Evolutionary conservation across 2,329 filamentous ascomycete genomes (phyloP).

Genomic region (Neoscytalidium dimidiatum): DNA sequence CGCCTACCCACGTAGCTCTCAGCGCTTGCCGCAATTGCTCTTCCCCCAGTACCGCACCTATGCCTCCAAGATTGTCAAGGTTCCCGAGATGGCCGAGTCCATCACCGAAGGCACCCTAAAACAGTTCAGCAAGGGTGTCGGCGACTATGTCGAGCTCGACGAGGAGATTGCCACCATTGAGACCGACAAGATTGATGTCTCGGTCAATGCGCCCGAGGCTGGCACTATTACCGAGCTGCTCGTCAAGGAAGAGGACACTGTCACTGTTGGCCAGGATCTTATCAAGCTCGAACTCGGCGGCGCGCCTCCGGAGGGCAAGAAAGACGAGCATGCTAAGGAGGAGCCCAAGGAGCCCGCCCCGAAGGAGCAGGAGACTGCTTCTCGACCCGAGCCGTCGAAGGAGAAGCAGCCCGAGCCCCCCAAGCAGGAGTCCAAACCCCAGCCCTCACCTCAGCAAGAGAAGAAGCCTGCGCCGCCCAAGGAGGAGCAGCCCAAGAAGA

Average conservation of each 20-base stretch:
- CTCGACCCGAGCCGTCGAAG: slow-evolving; percentile 40
- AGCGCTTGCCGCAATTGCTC: slow-evolving; percentile 29
- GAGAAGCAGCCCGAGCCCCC: slow-evolving; percentile 36
- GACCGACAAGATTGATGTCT: slow-evolving; percentile 99
- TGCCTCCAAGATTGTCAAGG: slow-evolving; percentile 82
- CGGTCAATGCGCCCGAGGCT: slow-evolving; percentile 89
- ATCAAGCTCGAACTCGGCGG: slow-evolving; percentile 76
- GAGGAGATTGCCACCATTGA: slow-evolving; percentile 99
- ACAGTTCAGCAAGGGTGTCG: slow-evolving; percentile 90
- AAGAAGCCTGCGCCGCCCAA: slow-evolving; percentile 37
- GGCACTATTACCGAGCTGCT: slow-evolving; percentile 91
- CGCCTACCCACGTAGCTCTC: slow-evolving; percentile 28
- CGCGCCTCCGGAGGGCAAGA: slow-evolving; percentile 52
- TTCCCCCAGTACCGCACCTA: slow-evolving; percentile 38
- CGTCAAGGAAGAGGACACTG: slow-evolving; percentile 91
- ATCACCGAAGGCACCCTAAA: slow-evolving; percentile 97
- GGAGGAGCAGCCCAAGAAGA: slow-evolving; percentile 35
- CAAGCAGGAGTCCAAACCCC: slow-evolving; percentile 38
- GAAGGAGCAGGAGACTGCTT: slow-evolving; percentile 58
- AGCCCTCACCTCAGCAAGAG: slow-evolving; percentile 34
- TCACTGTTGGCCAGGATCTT: slow-evolving; percentile 90
- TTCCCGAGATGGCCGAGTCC: slow-evolving; percentile 97
- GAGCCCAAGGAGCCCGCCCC: slow-evolving; percentile 63
- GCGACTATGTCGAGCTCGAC: slow-evolving; percentile 91
- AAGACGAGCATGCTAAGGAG: slow-evolving; percentile 54